phyloP scores from a whole-genome alignment of 1,139 yeast species.

The Geotrichum candidum region DNA sequence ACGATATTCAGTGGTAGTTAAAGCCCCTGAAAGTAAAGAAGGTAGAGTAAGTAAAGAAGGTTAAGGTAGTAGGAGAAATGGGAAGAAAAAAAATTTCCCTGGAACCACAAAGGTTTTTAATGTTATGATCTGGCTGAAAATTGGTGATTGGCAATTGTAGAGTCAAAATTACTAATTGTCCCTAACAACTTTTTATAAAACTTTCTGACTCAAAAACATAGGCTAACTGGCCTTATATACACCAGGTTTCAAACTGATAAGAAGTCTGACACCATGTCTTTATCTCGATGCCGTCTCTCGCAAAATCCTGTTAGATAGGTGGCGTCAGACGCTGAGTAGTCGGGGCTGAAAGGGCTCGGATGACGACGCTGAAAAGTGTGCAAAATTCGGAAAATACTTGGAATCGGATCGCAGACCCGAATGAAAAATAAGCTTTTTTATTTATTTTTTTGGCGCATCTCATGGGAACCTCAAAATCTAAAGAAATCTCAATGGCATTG shows the following conservation, averaged over 20 bases:
- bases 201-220: no score
- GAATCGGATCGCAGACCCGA: not conserved
- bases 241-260: no score
- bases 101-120: not conserved
- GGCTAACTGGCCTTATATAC: no score
- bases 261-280: no score
- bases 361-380: not conserved
- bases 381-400: not conserved
- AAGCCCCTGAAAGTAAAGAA: not conserved
- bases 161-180: not conserved
- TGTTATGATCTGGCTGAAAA: not conserved
- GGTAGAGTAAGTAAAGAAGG: not conserved
- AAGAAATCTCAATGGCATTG: not conserved
- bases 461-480: not conserved
- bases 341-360: no score
- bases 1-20: not conserved
- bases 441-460: not conserved
- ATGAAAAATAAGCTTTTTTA: not conserved
- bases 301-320: no score
- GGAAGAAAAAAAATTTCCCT: not conserved
- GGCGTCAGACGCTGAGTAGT: no score
- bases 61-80: not conserved
- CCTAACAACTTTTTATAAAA: not conserved
- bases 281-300: no score
- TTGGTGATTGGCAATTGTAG: not conserved